phyloP scores from a whole-genome alignment of 768 basidiomycete genomes.

The Leccinum disarticulatum region DNA sequence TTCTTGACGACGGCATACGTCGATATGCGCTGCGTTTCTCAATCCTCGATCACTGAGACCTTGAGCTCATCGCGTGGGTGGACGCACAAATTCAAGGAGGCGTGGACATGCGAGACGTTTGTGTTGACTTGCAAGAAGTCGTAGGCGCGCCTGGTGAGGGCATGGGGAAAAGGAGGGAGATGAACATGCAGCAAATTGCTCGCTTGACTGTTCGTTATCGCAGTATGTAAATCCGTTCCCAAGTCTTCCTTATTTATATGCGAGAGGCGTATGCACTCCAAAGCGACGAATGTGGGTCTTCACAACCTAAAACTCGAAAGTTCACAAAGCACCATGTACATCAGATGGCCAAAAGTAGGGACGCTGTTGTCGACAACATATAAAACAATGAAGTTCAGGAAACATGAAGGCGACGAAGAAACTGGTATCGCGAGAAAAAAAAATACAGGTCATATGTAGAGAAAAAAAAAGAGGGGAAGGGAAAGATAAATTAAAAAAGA shows the following conservation, averaged over 20 bases:
- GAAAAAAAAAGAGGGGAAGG: too few relatives aligned
- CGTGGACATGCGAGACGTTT: conserved; percentile 20
- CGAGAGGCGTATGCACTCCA: neutral
- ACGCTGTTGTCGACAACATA: neutral
- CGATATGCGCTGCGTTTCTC: conserved; percentile 17
- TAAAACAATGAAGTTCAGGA: neutral
- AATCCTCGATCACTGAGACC: conserved; percentile 6
- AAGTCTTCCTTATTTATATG: neutral
- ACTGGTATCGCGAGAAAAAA: neutral
- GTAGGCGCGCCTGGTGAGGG: neutral
- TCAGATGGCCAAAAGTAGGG: neutral
- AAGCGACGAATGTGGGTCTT: neutral
- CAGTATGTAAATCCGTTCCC: neutral
- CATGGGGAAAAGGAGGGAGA: neutral
- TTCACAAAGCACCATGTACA: neutral
- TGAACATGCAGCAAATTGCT: neutral
- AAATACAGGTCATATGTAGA: neutral
- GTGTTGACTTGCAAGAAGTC: conserved; percentile 17
- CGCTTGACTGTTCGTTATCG: neutral
- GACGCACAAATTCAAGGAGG: conserved; percentile 2
- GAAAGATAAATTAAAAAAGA: neutral
- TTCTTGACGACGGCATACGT: conserved; percentile 22
- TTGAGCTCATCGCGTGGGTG: neutral
- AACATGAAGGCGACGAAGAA: neutral
- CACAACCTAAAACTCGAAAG: neutral